Percentiles rank a stretch among this genome's conserved stretches.
Conservation (phyloP, 495 filamentous ascomycete genomes). For the Penicillium flavigenum region DNA sequence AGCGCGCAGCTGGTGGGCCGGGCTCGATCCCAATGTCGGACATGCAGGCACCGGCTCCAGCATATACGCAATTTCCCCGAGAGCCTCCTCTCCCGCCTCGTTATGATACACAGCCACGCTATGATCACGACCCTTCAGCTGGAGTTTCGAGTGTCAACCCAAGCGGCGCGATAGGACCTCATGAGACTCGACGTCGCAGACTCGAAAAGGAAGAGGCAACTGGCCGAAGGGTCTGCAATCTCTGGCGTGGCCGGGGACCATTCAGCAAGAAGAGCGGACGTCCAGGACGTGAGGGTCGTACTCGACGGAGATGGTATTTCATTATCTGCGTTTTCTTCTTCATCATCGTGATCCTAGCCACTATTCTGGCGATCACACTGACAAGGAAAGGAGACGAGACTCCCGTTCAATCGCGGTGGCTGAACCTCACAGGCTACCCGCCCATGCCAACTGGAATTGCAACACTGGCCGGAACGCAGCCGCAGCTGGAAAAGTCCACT, state of each 20-base stretch:
- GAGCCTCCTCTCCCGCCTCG: conserved; percentile 28
- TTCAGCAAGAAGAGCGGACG: conserved; percentile 58
- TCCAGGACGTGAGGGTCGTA: conserved; percentile 61
- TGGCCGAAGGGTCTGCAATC: conserved; percentile 52
- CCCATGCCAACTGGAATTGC: conserved; percentile 80
- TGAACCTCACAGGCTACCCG: conserved; percentile 83
- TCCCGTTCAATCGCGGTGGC: conserved; percentile 58
- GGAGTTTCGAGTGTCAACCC: conserved; percentile 27
- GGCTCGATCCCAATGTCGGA: conserved; percentile 50
- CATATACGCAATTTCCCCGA: conserved; percentile 27
- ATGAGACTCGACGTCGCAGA: conserved; percentile 53
- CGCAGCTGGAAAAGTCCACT: conserved; percentile 53
- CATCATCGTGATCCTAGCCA: conserved; percentile 55
- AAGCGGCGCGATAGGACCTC: conserved; percentile 39
- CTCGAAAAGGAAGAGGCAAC: conserved; percentile 63
- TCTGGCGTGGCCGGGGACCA: conserved; percentile 61
- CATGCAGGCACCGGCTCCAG: conserved; percentile 41
- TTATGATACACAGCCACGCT: conserved; percentile 21
- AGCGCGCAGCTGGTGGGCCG: conserved; percentile 39
- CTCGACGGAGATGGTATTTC: conserved; percentile 61
- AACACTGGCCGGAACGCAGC: conserved; percentile 68
- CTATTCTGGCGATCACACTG: conserved; percentile 61
- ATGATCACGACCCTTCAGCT: conserved; percentile 18
- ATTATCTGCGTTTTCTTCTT: conserved; percentile 54
- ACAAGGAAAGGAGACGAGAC: conserved; percentile 47